Conservation (phyloP, 768 basidiomycete species). For the Lactifluus piperatus region DNA sequence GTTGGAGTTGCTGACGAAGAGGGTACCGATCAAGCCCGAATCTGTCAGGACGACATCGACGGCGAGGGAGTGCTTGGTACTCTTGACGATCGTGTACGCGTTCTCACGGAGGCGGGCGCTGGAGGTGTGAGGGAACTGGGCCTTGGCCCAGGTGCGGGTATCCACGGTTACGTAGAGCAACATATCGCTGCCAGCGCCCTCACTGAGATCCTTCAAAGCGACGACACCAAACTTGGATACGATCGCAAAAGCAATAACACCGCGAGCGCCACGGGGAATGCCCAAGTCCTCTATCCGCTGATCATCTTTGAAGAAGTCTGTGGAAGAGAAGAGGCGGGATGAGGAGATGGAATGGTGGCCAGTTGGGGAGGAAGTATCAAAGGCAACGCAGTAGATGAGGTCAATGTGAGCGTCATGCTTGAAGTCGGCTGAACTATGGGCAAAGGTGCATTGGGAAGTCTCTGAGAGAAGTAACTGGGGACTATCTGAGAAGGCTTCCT, state of each 20-base stretch:
- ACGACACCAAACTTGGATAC: conserved; percentile 91
- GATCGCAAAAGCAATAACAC: conserved; percentile 88
- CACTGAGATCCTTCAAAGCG: conserved; percentile 64
- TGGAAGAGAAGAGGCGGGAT: conserved; percentile 71
- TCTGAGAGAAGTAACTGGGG: conserved; percentile 55
- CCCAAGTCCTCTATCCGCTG: conserved; percentile 76
- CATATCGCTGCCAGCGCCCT: conserved; percentile 58
- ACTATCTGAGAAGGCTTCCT: conserved; percentile 62
- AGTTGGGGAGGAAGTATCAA: conserved; percentile 46
- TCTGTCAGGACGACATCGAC: conserved; percentile 86
- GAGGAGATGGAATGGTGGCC: conserved; percentile 42
- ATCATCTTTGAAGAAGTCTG: conserved; percentile 71
- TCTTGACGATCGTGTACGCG: conserved; percentile 94
- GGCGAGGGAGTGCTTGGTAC: conserved; percentile 85
- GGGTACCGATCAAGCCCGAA: conserved; percentile 61
- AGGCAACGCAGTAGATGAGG: conserved; percentile 86
- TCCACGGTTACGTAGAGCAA: conserved; percentile 81
- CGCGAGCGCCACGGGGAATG: conserved; percentile 74
- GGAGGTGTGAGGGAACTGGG: conserved; percentile 87
- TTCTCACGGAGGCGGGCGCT: conserved; percentile 76
- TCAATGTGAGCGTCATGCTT: conserved; percentile 64
- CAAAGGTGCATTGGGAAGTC: conserved; percentile 78
- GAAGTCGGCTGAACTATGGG: conserved; percentile 79
- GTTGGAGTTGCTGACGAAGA: conserved; percentile 94
- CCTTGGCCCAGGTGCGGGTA: conserved; percentile 76